Evolutionary conservation across 1,284 basidiomycete species (phyloP).

Genomic region (Phellinidium pouzarii): DNA sequence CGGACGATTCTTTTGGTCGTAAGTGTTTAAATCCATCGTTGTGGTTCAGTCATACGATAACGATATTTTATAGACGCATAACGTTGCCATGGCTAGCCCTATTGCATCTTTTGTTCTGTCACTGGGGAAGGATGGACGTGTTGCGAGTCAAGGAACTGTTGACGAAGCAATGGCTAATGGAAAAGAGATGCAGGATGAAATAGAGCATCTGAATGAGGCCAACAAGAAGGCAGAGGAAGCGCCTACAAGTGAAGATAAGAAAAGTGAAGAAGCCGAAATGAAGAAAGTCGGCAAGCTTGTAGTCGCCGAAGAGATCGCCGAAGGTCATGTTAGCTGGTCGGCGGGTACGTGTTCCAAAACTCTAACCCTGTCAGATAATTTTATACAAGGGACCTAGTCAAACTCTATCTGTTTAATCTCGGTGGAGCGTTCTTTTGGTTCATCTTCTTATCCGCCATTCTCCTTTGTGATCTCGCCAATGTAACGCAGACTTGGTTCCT

Average conservation of each 20-base stretch:
- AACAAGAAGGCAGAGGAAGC: constrained; percentile 36
- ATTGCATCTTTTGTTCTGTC: constrained; percentile 60
- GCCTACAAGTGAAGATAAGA: constrained; percentile 31
- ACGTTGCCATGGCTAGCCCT: constrained; percentile 54
- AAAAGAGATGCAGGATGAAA: constrained; percentile 33
- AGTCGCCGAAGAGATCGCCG: constrained; percentile 52
- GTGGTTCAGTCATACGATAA: background rate
- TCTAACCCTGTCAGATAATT: background rate
- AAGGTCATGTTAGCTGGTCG: constrained; percentile 47
- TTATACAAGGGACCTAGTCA: constrained; percentile 24
- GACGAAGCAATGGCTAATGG: constrained; percentile 38
- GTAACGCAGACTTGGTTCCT: constrained; percentile 45
- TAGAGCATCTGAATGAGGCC: constrained; percentile 34
- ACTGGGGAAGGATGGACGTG: constrained; percentile 44
- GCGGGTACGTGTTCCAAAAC: constrained; percentile 30
- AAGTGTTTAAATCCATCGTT: constrained; percentile 24
- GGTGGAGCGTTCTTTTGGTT: constrained; percentile 39
- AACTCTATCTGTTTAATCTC: constrained; percentile 31
- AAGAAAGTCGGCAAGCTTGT: constrained; percentile 42
- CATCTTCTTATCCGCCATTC: constrained; percentile 26
- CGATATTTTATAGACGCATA: constrained; percentile 49
- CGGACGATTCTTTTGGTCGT: constrained; percentile 72
- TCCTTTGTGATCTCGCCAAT: constrained; percentile 21
- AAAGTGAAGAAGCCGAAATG: constrained; percentile 24
- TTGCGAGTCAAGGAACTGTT: constrained; percentile 42